Percentiles rank a stretch among this genome's conserved stretches.
phyloP scores from a whole-genome alignment of 306 rosid species.

The Citrullus mucosospermus region DNA sequence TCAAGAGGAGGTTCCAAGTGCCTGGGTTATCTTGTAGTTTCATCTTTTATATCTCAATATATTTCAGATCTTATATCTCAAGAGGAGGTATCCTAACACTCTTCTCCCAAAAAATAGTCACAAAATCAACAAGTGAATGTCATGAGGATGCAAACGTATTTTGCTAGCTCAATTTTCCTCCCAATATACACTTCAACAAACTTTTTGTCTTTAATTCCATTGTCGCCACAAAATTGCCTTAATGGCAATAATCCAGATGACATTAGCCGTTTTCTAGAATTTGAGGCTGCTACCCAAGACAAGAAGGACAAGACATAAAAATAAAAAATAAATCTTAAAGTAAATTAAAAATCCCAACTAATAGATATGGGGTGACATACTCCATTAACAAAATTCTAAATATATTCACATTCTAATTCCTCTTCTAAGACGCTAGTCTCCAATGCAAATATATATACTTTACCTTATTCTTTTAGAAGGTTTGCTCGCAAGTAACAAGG shows the following conservation, averaged over 20 bases:
- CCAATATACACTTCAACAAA: no score
- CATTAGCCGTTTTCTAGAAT: not conserved
- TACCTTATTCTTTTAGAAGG: conserved; percentile 82
- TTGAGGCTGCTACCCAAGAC: not conserved
- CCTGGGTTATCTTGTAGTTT: no score
- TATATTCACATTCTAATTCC: not conserved
- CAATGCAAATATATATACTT: not conserved
- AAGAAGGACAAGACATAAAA: not conserved
- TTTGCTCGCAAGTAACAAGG: conserved; percentile 67
- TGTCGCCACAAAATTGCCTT: not conserved
- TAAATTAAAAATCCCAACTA: not conserved
- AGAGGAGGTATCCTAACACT: no score
- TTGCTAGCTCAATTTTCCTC: not conserved
- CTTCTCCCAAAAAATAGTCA: not conserved
- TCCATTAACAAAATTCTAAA: not conserved
- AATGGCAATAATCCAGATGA: not conserved
- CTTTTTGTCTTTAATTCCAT: not conserved
- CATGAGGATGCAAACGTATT: not conserved
- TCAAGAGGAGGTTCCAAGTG: no score
- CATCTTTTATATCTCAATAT: no score
- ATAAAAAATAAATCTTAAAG: not conserved
- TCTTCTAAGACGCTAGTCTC: conserved; percentile 9
- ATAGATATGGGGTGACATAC: not conserved
- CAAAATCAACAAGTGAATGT: not conserved
- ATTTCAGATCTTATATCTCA: no score